phyloP scores from a whole-genome alignment of 768 basidiomycete genomes.

The Xerocomus brunneocitrinus region DNA sequence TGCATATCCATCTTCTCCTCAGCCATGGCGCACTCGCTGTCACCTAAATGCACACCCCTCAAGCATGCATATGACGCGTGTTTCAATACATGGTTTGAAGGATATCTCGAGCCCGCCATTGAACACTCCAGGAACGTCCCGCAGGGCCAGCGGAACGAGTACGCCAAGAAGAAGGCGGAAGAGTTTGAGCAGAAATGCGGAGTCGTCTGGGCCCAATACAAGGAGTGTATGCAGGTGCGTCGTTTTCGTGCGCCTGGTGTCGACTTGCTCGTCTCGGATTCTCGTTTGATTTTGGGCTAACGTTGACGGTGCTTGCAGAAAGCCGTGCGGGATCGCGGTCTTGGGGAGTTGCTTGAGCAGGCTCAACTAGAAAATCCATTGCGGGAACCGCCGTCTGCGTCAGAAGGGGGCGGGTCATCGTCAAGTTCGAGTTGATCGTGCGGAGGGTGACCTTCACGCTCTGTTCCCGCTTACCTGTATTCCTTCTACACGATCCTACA shows the following conservation, averaged over 20 bases:
- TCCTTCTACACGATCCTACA: not conserved
- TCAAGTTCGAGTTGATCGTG: constrained; percentile 12
- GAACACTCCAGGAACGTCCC: constrained; percentile 36
- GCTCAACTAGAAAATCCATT: constrained; percentile 78
- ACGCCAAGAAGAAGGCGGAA: constrained; percentile 74
- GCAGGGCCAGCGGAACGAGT: constrained; percentile 47
- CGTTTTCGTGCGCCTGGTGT: too few species aligned
- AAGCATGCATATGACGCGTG: constrained; percentile 90
- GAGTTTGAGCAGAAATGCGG: constrained; percentile 89
- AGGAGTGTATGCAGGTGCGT: constrained; percentile 77
- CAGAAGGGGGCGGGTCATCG: constrained; percentile 8
- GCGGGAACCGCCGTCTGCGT: constrained; percentile 46
- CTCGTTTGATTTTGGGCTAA: not conserved
- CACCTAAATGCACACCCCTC: constrained; percentile 80
- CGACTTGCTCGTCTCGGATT: not conserved
- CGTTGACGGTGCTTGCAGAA: constrained; percentile 41
- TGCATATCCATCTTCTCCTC: not conserved
- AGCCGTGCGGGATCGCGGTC: constrained; percentile 73
- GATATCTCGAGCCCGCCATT: constrained; percentile 83
- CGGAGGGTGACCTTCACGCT: not conserved
- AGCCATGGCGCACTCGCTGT: constrained; percentile 74
- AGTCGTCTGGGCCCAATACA: constrained; percentile 75
- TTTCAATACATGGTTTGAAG: constrained; percentile 98
- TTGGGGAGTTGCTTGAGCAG: constrained; percentile 72
- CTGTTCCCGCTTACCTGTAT: not conserved